phyloP scores from a whole-genome alignment of 768 basidiomycete species.

The Tephrocybe rancida region DNA sequence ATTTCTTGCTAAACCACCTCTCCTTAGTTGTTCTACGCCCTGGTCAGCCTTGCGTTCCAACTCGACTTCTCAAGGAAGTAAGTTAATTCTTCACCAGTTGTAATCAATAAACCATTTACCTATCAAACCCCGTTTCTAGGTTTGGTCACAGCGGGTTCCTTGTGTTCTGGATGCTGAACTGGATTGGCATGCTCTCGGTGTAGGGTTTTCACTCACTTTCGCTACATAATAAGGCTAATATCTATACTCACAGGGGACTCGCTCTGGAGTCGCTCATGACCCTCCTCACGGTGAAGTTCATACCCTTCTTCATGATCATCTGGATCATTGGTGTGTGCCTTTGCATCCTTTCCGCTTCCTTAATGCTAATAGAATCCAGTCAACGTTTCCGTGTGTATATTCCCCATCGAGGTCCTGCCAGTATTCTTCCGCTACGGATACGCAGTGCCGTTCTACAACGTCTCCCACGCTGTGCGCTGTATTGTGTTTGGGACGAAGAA shows the following conservation, averaged over 20 bases:
- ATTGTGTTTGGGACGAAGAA: slow-evolving; percentile 58
- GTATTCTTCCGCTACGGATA: slow-evolving; percentile 53
- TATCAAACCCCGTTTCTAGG: slow-evolving; percentile 19
- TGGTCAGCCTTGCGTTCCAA: slow-evolving; percentile 62
- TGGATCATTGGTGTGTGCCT: slow-evolving; percentile 60
- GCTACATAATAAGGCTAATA: background rate
- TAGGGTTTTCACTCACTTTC: slow-evolving; percentile 25
- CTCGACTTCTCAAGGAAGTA: slow-evolving; percentile 53
- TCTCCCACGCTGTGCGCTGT: slow-evolving; percentile 47
- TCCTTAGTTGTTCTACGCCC: slow-evolving; percentile 54
- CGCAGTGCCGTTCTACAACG: slow-evolving; percentile 59
- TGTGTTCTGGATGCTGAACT: slow-evolving; percentile 71
- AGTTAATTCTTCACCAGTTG: background rate
- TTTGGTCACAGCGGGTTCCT: slow-evolving; percentile 57
- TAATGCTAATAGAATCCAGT: slow-evolving; percentile 28
- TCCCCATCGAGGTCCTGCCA: slow-evolving; percentile 52
- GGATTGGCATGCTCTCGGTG: slow-evolving; percentile 58
- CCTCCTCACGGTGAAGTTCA: slow-evolving; percentile 50
- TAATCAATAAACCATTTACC: background rate
- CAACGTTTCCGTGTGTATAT: slow-evolving; percentile 59
- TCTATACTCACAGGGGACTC: slow-evolving; percentile 46
- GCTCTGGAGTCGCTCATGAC: slow-evolving; percentile 63
- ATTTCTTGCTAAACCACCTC: background rate
- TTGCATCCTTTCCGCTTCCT: background rate
- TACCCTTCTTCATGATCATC: slow-evolving; percentile 62